These are phyloP conservation scores for Aaosphaeria pasadenensis DNA, from an alignment of 2,329 filamentous ascomycete genomes.

Conservation along the genomic window DNA sequence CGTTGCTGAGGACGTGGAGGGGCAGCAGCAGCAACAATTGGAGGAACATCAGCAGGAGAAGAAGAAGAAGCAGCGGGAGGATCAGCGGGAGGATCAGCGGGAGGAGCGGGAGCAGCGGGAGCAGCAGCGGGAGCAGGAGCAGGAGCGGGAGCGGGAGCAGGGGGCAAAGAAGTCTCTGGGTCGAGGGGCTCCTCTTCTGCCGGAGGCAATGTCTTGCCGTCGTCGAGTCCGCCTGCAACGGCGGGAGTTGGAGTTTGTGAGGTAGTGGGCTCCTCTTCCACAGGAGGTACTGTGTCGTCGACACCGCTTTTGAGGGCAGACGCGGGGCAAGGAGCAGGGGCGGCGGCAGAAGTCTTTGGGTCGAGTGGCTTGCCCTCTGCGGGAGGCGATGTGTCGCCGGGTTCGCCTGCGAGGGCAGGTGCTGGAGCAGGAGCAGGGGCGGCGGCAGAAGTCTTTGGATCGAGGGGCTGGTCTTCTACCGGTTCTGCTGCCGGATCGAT, in stretches of 20 bases:
- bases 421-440: conserved; percentile 9
- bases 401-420: conserved; percentile 1
- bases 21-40: conserved; percentile 6
- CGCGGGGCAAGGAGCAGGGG: background rate
- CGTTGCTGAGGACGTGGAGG: too few species aligned
- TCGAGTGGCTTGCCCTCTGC: too few species aligned
- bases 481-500: too few species aligned
- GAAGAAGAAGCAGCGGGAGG: conserved; percentile 5
- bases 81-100: conserved; percentile 10
- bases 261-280: too few species aligned
- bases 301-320: background rate
- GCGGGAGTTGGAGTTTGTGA: too few species aligned
- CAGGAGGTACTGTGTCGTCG: too few species aligned
- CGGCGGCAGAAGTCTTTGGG: background rate
- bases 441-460: conserved; percentile 3
- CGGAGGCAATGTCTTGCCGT: too few species aligned
- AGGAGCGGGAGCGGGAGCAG: background rate
- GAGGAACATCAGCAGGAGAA: background rate
- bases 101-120: conserved; percentile 2
- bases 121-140: background rate
- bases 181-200: too few species aligned
- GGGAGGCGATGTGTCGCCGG: too few species aligned
- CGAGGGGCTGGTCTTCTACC: too few species aligned
- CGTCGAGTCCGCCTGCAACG: too few species aligned
- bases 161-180: conserved; percentile 1